Evolutionary conservation across 2,329 filamentous ascomycete species (phyloP), one percentile per base, ranked within the genome.

Genomic region (Cercospora nicotianae): DNA sequence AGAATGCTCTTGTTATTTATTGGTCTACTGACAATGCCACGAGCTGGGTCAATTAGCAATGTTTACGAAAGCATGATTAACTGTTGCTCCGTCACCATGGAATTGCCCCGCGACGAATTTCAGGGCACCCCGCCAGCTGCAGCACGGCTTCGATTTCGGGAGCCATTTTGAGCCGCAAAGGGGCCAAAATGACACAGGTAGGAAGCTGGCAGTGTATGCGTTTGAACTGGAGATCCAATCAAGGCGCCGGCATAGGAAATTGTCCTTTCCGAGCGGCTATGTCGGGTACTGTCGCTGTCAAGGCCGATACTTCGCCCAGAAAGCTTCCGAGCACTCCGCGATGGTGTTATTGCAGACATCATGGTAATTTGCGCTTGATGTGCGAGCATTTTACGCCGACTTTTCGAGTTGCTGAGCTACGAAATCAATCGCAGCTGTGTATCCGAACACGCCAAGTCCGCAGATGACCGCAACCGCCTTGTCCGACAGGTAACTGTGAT

Each of bases 391-490:
- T n/a, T 48, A 23, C 3, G 57, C 9, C 30, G 60, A 45, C 18
- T 64, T 64, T 20, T 69, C 63, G 59, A 77, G 57, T 58, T 72
- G 70, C 57, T 72, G 69, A 26, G 77, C 77, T 3, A 79, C 80
- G 73, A 79, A 83, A 51, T 81, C 79, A 63, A 84, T 79, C 7
- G 82, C 81, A 61, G 80, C 81, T 23, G 79, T 81, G 69, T 84
- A 84, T 4, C 82, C 82, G 76, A 77, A 83, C 0, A 79, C 77
- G 0, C 82, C 82, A 76, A 94, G 72, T 0, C 91, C 91, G 72
- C 88, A 90, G 66, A 94, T 88, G 8, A 93, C 88, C 0, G 88
- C 91, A 28, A 86, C 85, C 0, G 91, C 91, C 82, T 93, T 93
- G 77, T 94, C 91, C 72, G 86, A 88, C 71, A 94, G 81, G 75